Evolutionary conservation across 2,329 filamentous ascomycete species (phyloP).

Genomic region (Fusarium sp.): DNA sequence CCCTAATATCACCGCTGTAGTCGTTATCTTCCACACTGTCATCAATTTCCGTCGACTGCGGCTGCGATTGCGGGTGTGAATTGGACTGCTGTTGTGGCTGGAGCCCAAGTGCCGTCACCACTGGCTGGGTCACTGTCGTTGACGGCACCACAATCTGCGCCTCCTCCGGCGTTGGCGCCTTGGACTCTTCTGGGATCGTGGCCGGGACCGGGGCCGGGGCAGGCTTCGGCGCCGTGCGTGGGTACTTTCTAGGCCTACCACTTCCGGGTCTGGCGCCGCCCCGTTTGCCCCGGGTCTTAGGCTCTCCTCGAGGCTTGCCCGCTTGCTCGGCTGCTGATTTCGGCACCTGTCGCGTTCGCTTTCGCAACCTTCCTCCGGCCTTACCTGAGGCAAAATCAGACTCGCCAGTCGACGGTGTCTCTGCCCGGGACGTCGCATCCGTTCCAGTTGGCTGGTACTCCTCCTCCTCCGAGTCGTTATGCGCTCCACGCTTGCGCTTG

Average conservation of each 20-base stretch:
- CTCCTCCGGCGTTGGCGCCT: conserved; percentile 17
- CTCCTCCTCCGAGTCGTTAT: conserved; percentile 47
- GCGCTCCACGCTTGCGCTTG: conserved; percentile 46
- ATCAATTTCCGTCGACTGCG: conserved; percentile 11
- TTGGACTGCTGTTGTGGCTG: neutral
- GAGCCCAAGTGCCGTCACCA: conserved; percentile 20
- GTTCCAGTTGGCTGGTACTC: conserved; percentile 45
- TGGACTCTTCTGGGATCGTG: conserved; percentile 1
- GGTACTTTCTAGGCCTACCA: conserved; percentile 55
- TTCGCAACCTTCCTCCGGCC: conserved; percentile 43
- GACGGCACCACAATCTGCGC: conserved; percentile 26
- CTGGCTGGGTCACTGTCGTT: conserved; percentile 2
- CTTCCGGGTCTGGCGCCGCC: conserved; percentile 55
- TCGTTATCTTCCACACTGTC: conserved; percentile 45
- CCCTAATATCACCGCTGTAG: conserved; percentile 45
- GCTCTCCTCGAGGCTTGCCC: conserved; percentile 36
- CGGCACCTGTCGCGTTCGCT: conserved; percentile 34
- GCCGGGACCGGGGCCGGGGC: conserved; percentile 1
- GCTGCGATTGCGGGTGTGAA: neutral
- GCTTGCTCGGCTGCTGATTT: conserved; percentile 23
- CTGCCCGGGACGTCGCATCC: conserved; percentile 37
- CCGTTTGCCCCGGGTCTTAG: conserved; percentile 51
- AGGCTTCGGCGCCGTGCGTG: conserved; percentile 42
- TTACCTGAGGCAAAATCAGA: conserved; percentile 39
- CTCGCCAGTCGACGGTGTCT: conserved; percentile 38